phyloP scores from a whole-genome alignment of 495 filamentous ascomycete genomes.

The Elaphomyces granulatus region DNA sequence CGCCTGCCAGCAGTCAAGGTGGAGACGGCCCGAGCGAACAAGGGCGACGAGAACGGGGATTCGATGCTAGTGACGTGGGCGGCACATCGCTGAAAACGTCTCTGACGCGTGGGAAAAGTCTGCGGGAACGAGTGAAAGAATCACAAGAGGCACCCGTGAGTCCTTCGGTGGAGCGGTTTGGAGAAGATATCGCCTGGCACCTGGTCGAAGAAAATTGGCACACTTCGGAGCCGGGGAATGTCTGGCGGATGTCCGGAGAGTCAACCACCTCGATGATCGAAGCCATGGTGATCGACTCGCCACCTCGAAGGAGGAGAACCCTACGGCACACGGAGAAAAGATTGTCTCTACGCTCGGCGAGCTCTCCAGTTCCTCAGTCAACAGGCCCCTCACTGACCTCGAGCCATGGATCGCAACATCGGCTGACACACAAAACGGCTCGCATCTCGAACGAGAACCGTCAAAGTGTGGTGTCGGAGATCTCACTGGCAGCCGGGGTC shows the following conservation, averaged over 20 bases:
- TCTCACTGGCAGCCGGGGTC: slow-evolving; percentile 39
- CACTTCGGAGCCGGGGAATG: slow-evolving; percentile 23
- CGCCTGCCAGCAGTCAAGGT: background rate
- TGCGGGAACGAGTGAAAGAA: slow-evolving; percentile 24
- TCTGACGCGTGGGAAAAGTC: slow-evolving; percentile 18
- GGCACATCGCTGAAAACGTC: slow-evolving; percentile 14
- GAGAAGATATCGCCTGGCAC: slow-evolving; percentile 32
- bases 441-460: slow-evolving; percentile 36
- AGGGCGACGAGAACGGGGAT: background rate
- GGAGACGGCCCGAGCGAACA: background rate
- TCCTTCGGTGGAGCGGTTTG: slow-evolving; percentile 25
- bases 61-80: slow-evolving; percentile 9
- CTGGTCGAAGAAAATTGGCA: slow-evolving; percentile 13
- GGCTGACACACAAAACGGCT: slow-evolving; percentile 32
- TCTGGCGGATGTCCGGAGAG: slow-evolving; percentile 40
- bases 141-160: slow-evolving; percentile 11
- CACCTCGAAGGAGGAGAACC: slow-evolving; percentile 33
- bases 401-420: slow-evolving; percentile 27
- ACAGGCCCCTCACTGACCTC: slow-evolving; percentile 32
- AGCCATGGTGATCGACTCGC: slow-evolving; percentile 51
- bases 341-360: slow-evolving; percentile 40
- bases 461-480: slow-evolving; percentile 45
- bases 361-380: slow-evolving; percentile 28
- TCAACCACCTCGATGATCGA: slow-evolving; percentile 59
- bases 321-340: slow-evolving; percentile 61